Base-by-base conservation (phyloP, 2,329 filamentous ascomycete species). In the Pestalotiopsis sp. region DNA sequence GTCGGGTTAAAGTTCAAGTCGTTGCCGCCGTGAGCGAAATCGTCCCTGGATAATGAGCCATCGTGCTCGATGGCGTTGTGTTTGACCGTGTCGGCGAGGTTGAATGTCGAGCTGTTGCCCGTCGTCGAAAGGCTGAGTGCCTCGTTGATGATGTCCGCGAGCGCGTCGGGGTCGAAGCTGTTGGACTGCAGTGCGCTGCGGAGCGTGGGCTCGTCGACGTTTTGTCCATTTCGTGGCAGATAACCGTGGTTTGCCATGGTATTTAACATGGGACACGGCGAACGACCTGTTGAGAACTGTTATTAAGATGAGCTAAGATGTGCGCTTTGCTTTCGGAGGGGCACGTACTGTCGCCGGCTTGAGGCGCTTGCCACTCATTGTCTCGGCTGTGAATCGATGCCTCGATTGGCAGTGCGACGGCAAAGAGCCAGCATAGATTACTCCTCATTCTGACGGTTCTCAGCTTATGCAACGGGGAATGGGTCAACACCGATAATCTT, bases 21-120 rank as follows among this genome's bases (percentile, higher is more conserved):
- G 39, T 64, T 59, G 1, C 20, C 38, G 7, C n/a, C 38, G 39
- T 64, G 61, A 12, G 23, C n/a, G 12, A 57, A 31, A 11, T 69
- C 68, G 13, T 68, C 56, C 11, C 68, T 52, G 12, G 66, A 65
- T 14, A 68, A 49, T 1, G 56, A 65, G 6, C 66, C 68, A 17
- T 69, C 68, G 39, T 69, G 68, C 31, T 69, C 66, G n/a, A 69
- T 62, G 38, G 61, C 58, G 23, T 68, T 69, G 25, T 69, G 60
- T 20, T 57, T 57, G 52, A 56, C 52, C n/a, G 62, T 56, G 31
- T 69, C 68, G n/a, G 45, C 61, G 27, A 69, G 68, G 36, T 69
- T 66, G 56, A 69, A 69, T 2, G 68, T 69, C 14, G 41, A 39
- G 49, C 57, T 67, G 36, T 36, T 56, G 4, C 65, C 60, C 17